A percentile compares a stretch with the other conserved stretches of the same genome.
Evolutionary conservation across 352 stramenopile species (phyloP).

Genomic region (Globisporangium middletonii): DNA sequence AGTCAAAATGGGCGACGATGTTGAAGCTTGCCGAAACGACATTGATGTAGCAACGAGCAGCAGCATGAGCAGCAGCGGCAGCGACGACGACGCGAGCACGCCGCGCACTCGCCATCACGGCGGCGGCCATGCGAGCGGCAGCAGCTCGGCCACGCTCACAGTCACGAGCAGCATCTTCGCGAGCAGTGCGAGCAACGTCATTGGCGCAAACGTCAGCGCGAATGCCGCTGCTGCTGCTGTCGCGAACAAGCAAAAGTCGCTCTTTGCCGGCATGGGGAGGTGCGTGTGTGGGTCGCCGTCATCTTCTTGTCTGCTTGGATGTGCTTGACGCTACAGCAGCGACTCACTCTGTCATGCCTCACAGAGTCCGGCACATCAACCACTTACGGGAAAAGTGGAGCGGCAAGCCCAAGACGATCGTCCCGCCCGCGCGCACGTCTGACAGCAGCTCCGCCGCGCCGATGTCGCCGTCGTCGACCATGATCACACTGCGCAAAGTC

Average conservation of each 20-base stretch:
- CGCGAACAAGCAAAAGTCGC: constrained; percentile 28
- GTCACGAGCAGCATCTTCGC: constrained; percentile 2
- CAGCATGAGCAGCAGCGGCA: constrained; percentile 19
- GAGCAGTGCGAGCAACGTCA: constrained; percentile 4
- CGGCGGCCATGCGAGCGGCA: not conserved
- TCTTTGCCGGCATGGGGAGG: constrained; percentile 41
- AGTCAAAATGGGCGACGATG: too few relatives aligned
- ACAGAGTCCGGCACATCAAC: constrained; percentile 47
- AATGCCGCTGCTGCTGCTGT: not conserved
- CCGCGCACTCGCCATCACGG: not conserved
- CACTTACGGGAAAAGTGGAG: constrained; percentile 49
- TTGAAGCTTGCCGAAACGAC: not conserved
- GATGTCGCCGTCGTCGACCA: constrained; percentile 9
- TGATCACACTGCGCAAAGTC: constrained; percentile 7
- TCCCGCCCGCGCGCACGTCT: too few relatives aligned
- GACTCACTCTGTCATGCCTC: not conserved
- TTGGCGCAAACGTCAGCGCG: not conserved
- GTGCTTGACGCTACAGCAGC: not conserved
- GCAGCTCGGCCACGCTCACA: constrained; percentile 1
- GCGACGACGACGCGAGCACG: constrained; percentile 25
- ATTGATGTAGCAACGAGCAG: constrained; percentile 12
- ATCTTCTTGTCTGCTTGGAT: not conserved
- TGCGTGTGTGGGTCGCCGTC: not conserved
- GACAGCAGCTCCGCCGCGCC: constrained; percentile 4
- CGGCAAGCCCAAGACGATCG: constrained; percentile 12